phyloP scores from a whole-genome alignment of 2,329 filamentous ascomycete genomes.

The Colletotrichum tropicale region DNA sequence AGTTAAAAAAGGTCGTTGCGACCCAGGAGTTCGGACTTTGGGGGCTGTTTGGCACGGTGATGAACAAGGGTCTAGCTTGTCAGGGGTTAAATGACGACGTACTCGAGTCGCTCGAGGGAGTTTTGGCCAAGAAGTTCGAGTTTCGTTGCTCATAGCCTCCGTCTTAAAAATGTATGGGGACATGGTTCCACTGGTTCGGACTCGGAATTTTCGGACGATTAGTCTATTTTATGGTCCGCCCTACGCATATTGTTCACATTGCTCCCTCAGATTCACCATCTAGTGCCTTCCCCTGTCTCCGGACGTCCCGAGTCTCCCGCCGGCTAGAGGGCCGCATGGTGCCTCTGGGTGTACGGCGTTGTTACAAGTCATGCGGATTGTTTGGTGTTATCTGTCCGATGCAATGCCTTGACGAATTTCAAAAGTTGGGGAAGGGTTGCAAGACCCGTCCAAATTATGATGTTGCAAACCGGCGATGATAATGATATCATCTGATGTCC shows the following conservation, averaged over 20 bases:
- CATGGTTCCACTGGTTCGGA: constrained; percentile 1
- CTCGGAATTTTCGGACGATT: background rate
- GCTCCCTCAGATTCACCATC: background rate
- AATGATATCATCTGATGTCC: background rate
- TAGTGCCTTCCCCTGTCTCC: background rate
- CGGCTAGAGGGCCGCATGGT: background rate
- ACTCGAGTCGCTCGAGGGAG: background rate
- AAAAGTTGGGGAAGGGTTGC: background rate
- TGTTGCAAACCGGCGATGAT: background rate
- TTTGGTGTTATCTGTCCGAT: background rate
- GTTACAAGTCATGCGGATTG: background rate
- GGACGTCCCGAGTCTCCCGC: background rate
- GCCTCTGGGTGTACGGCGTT: background rate
- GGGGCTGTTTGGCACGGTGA: background rate
- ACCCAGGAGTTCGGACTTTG: background rate
- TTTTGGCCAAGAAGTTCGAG: constrained; percentile 12
- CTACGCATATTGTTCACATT: background rate
- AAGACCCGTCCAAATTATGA: background rate
- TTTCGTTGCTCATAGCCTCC: background rate
- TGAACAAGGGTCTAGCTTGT: background rate
- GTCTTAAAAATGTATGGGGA: background rate
- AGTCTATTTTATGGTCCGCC: background rate
- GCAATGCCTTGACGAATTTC: background rate
- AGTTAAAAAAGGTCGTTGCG: background rate
- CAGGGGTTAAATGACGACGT: background rate